Conservation (phyloP, 169 alveolate genomes). For the Theileria sp. region DNA sequence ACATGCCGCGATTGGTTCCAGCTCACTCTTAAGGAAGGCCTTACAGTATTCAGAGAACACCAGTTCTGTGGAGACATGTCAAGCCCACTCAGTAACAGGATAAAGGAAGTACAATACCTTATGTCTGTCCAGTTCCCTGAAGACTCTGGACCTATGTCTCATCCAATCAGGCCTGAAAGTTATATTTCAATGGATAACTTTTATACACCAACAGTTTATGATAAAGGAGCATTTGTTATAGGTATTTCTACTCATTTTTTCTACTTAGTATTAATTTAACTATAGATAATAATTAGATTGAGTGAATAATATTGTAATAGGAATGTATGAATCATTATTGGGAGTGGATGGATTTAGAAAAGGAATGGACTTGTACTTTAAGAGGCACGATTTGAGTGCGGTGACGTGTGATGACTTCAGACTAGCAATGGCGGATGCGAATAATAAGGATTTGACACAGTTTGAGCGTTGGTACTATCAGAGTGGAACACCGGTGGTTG, state of each 20-base stretch:
- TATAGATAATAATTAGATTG: too few species aligned
- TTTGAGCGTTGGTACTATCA: conserved; percentile 88
- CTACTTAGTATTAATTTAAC: neutral
- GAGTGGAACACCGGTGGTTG: conserved; percentile 76
- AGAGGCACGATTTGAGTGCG: conserved; percentile 88
- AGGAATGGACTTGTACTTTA: conserved; percentile 88
- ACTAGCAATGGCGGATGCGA: conserved; percentile 88
- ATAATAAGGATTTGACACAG: conserved; percentile 79
- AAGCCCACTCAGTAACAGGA: conserved; percentile 80
- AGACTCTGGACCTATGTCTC: conserved; percentile 91
- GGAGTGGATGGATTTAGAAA: conserved; percentile 88
- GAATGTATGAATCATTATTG: conserved; percentile 89
- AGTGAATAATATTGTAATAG: too few species aligned
- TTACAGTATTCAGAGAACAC: conserved; percentile 90
- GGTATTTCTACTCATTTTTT: neutral
- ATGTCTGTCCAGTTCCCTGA: conserved; percentile 84
- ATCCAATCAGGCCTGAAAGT: conserved; percentile 90
- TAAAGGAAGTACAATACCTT: conserved; percentile 80
- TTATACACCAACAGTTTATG: conserved; percentile 90
- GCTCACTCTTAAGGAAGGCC: conserved; percentile 90
- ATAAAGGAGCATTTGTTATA: conserved; percentile 92
- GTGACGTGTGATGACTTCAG: conserved; percentile 93
- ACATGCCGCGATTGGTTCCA: conserved; percentile 93
- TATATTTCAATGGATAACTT: conserved; percentile 89
- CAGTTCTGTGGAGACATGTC: conserved; percentile 79